phyloP scores from a whole-genome alignment of 352 stramenopile genomes.

The Globisporangium nagaii region DNA sequence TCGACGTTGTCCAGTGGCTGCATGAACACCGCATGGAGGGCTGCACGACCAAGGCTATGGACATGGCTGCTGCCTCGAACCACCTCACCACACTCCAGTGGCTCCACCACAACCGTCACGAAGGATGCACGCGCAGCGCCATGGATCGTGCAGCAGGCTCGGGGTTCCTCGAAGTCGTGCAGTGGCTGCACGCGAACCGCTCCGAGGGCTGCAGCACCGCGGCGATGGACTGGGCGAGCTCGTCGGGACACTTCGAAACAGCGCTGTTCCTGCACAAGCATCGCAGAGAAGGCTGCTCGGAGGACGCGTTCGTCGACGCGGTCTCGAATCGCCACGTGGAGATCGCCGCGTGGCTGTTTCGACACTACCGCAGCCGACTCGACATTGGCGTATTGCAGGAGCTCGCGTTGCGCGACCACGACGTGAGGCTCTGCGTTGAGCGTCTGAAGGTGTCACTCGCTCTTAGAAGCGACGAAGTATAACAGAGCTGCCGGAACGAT shows the following conservation, averaged over 20 bases:
- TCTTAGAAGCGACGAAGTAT: too few species aligned
- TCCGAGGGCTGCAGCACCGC: neutral
- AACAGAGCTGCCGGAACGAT: too few species aligned
- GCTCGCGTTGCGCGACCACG: neutral
- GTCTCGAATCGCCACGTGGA: neutral
- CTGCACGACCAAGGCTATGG: slow-evolving; percentile 1
- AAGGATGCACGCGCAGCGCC: neutral
- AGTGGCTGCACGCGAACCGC: neutral
- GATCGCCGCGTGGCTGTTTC: neutral
- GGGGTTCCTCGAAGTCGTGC: neutral
- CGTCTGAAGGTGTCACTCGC: too few species aligned
- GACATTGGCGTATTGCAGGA: neutral
- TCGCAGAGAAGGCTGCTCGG: neutral
- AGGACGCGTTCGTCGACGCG: neutral
- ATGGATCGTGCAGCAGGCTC: neutral
- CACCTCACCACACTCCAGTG: neutral
- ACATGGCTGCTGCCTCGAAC: neutral
- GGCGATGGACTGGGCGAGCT: neutral
- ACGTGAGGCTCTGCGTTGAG: neutral
- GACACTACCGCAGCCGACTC: neutral
- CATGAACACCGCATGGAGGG: too few species aligned
- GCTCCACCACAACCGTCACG: neutral
- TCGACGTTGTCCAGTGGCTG: neutral
- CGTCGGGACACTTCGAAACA: neutral
- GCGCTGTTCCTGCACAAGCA: neutral